phyloP scores from a whole-genome alignment of 768 basidiomycete genomes.

The Podaxis sp. region DNA sequence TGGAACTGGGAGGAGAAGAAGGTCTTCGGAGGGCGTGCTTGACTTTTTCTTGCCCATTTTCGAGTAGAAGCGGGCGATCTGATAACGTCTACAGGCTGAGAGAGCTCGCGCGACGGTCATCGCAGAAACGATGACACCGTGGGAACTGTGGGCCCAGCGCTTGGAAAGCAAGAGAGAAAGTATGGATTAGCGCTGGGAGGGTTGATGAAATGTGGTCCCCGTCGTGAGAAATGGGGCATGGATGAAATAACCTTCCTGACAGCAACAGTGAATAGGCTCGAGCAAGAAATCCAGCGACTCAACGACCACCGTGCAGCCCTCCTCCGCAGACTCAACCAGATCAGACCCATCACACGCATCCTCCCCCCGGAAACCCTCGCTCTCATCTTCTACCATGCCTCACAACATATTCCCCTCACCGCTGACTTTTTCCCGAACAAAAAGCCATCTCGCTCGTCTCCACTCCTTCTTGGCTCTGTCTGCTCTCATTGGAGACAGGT shows the following conservation, averaged over 20 bases:
- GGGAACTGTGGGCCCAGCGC: neutral
- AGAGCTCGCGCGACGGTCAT: neutral
- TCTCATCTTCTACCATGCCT: neutral
- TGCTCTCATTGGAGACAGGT: constrained; percentile 8
- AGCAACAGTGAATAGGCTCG: constrained; percentile 5
- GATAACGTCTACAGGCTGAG: neutral
- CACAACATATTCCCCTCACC: neutral
- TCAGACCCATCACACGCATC: constrained; percentile 1
- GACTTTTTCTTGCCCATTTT: constrained; percentile 42
- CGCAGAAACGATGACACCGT: neutral
- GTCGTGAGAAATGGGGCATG: neutral
- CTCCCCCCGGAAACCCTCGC: constrained; percentile 14
- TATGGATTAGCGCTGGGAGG: neutral
- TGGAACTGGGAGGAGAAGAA: constrained; percentile 37
- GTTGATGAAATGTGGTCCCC: too few species aligned
- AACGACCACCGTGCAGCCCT: neutral
- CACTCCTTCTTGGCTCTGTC: constrained; percentile 2
- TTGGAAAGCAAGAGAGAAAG: too few species aligned
- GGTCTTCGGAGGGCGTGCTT: constrained; percentile 34
- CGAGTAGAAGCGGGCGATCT: neutral
- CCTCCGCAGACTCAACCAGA: constrained; percentile 8
- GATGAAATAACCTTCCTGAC: constrained; percentile 3
- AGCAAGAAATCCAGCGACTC: constrained; percentile 1
- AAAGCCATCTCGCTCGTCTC: neutral
- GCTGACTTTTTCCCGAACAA: neutral